Conservation (phyloP, 352 stramenopile species). For the Globisporangium nagaii region DNA sequence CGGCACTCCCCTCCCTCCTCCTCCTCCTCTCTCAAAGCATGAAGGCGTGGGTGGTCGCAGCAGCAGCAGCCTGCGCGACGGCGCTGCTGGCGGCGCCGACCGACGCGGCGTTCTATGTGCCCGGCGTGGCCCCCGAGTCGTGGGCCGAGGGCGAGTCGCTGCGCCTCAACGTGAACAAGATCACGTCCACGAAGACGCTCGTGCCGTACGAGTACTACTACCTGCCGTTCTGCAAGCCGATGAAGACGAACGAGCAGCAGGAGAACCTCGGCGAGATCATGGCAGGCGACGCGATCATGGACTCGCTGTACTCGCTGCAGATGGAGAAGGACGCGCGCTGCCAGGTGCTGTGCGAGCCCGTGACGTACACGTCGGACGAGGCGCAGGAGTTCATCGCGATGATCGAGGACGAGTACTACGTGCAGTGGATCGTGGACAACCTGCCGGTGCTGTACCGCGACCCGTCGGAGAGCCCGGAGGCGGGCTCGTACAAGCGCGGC, state of each 20-base stretch:
- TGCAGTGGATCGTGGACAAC: conserved; percentile 94
- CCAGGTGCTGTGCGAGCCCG: conserved; percentile 87
- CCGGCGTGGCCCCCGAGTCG: conserved; percentile 77
- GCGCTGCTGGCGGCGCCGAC: conserved; percentile 15
- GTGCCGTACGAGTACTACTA: conserved; percentile 99
- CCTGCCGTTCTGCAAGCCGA: conserved; percentile 90
- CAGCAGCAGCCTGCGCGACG: conserved; percentile 12
- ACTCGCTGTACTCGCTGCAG: conserved; percentile 86
- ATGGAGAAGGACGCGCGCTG: conserved; percentile 89
- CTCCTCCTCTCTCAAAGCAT: neutral
- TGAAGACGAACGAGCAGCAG: conserved; percentile 75
- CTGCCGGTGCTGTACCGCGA: conserved; percentile 86
- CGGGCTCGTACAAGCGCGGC: conserved; percentile 82
- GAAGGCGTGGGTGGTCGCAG: conserved; percentile 5
- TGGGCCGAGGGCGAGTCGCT: conserved; percentile 83
- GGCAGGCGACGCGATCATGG: conserved; percentile 88
- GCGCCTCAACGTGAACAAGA: conserved; percentile 96
- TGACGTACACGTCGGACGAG: conserved; percentile 77
- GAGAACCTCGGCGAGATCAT: conserved; percentile 94
- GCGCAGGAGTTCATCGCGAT: conserved; percentile 84
- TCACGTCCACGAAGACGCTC: conserved; percentile 97
- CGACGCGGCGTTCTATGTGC: conserved; percentile 78
- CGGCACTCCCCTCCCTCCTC: neutral
- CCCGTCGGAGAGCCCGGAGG: conserved; percentile 55
- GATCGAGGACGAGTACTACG: conserved; percentile 94